Conservation (phyloP, 331 rosid genomes). For the Stylosanthes scabra region DNA sequence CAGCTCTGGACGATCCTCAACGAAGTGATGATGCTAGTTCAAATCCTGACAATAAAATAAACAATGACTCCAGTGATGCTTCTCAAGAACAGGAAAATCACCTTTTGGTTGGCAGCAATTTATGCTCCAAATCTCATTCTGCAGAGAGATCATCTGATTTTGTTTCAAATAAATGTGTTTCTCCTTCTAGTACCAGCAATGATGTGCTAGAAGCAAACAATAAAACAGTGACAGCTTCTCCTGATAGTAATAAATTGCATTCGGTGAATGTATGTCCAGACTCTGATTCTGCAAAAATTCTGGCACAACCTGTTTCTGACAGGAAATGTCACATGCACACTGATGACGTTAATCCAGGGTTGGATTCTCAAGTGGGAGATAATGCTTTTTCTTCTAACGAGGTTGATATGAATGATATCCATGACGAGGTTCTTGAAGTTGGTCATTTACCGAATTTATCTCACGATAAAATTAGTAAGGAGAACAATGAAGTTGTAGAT, state of each 20-base stretch:
- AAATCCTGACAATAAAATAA: conserved; percentile 46
- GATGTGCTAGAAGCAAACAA: conserved; percentile 37
- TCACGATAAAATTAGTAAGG: conserved; percentile 39
- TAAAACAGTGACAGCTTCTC: conserved; percentile 35
- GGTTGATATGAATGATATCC: conserved; percentile 43
- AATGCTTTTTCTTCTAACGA: conserved; percentile 40
- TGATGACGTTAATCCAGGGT: conserved; percentile 33
- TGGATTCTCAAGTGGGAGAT: conserved; percentile 45
- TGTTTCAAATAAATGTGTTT: conserved; percentile 49
- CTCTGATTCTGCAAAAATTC: conserved; percentile 43
- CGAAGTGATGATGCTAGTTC: conserved; percentile 55
- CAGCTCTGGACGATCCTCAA: conserved; percentile 56
- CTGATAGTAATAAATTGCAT: conserved; percentile 41
- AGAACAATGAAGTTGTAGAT: conserved; percentile 40
- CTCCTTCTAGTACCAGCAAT: conserved; percentile 46
- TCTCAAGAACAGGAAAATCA: conserved; percentile 50
- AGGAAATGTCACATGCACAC: conserved; percentile 33
- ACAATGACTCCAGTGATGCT: conserved; percentile 59
- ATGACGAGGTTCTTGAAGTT: conserved; percentile 49
- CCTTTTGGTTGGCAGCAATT: conserved; percentile 40
- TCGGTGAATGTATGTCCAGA: conserved; percentile 40
- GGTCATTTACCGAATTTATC: conserved; percentile 44
- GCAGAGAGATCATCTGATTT: conserved; percentile 51
- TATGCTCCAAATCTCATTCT: conserved; percentile 50
- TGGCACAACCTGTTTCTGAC: conserved; percentile 42